Evolutionary conservation across 768 basidiomycete species (phyloP).

Genomic region (Vararia minispora): DNA sequence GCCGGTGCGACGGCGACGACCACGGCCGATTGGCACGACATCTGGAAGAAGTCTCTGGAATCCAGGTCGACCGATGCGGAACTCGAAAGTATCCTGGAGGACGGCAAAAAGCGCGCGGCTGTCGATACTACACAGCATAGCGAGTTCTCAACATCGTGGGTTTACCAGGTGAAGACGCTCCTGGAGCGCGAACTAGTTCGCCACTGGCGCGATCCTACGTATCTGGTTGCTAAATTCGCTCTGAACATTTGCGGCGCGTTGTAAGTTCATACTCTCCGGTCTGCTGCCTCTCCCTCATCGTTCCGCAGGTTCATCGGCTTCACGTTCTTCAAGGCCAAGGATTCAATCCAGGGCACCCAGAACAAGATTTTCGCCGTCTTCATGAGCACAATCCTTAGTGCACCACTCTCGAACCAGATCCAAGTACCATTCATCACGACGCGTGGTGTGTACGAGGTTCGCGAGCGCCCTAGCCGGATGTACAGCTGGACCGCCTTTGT

Average conservation of each 20-base stretch:
- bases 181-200: slow-evolving; percentile 19
- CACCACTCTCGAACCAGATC: slow-evolving; percentile 29
- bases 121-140: slow-evolving; percentile 16
- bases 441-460: slow-evolving; percentile 28
- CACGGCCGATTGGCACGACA: slow-evolving; percentile 35
- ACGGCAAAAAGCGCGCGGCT: slow-evolving; percentile 21
- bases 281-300: too few relatives aligned
- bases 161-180: slow-evolving; percentile 23
- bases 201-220: slow-evolving; percentile 31
- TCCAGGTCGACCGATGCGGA: slow-evolving; percentile 25
- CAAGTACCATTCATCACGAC: slow-evolving; percentile 30
- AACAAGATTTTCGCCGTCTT: slow-evolving; percentile 32
- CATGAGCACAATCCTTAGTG: slow-evolving; percentile 23
- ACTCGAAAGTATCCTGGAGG: slow-evolving; percentile 31
- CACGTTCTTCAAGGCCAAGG: slow-evolving; percentile 27
- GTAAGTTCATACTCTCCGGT: too few relatives aligned
- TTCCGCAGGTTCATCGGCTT: slow-evolving; percentile 36
- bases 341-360: slow-evolving; percentile 29
- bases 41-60: slow-evolving; percentile 37
- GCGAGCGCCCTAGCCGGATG: slow-evolving; percentile 31
- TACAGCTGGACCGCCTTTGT: slow-evolving; percentile 29
- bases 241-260: slow-evolving; percentile 24
- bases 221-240: slow-evolving; percentile 28
- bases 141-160: slow-evolving; percentile 30
- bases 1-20: slow-evolving; percentile 39